Percentiles rank a stretch among this genome's conserved stretches.
These are phyloP conservation scores for Termitomyces bulborhizus DNA, from an alignment of 768 basidiomycete species.

Conservation along the genomic window DNA sequence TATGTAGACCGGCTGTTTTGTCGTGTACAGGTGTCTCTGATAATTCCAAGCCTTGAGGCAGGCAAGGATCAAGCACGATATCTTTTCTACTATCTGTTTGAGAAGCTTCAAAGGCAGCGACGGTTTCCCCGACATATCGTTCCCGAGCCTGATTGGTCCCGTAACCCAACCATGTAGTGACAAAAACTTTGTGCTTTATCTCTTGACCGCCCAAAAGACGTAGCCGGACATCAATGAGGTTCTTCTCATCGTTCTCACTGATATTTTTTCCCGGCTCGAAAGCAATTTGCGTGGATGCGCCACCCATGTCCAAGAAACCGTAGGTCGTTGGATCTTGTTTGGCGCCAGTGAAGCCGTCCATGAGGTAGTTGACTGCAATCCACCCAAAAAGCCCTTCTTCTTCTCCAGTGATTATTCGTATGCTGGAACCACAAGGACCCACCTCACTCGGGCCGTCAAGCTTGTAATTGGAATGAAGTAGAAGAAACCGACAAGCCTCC, in stretches of 20 bases:
- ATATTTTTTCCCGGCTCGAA: slow-evolving; percentile 75
- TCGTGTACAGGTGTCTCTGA: slow-evolving; percentile 47
- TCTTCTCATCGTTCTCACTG: slow-evolving; percentile 45
- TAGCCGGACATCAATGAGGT: slow-evolving; percentile 75
- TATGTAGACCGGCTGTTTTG: slow-evolving; percentile 32
- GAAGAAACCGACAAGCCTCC: slow-evolving; percentile 73
- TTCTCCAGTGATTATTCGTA: slow-evolving; percentile 94
- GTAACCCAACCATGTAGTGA: slow-evolving; percentile 98
- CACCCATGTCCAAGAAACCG: slow-evolving; percentile 99
- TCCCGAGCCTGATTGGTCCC: slow-evolving; percentile 97
- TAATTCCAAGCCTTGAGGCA: slow-evolving; percentile 70
- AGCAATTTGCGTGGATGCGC: slow-evolving; percentile 97
- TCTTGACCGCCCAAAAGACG: slow-evolving; percentile 80
- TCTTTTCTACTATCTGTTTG: slow-evolving; percentile 23
- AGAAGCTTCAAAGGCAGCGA: slow-evolving; percentile 49
- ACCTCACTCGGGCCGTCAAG: slow-evolving; percentile 57
- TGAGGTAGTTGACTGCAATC: slow-evolving; percentile 98
- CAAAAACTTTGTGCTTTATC: slow-evolving; percentile 89
- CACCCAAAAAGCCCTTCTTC: slow-evolving; percentile 98
- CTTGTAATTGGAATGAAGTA: slow-evolving; percentile 69
- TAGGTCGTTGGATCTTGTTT: slow-evolving; percentile 72
- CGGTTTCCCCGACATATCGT: slow-evolving; percentile 72
- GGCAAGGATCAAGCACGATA: slow-evolving; percentile 79
- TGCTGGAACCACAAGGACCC: slow-evolving; percentile 88
- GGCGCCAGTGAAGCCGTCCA: slow-evolving; percentile 81